Percentiles rank a stretch among this genome's conserved stretches.
Conservation (phyloP, 768 basidiomycete genomes). For the Lentinula sp. region DNA sequence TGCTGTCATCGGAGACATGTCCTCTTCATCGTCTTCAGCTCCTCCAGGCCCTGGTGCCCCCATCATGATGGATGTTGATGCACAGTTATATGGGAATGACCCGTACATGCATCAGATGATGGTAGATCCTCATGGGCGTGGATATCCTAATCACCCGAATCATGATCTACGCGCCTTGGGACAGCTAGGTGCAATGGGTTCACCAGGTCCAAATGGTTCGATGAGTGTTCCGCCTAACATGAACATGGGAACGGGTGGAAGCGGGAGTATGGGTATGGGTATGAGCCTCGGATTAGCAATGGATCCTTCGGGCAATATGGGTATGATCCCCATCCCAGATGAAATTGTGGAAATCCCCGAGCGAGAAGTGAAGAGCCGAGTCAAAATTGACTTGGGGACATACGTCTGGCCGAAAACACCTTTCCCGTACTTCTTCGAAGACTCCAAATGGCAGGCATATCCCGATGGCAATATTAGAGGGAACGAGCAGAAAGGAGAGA, state of each 20-base stretch:
- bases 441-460: conserved; percentile 6
- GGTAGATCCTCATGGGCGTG: background rate
- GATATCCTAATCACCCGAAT: background rate
- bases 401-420: conserved; percentile 53
- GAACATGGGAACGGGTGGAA: background rate
- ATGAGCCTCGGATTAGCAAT: background rate
- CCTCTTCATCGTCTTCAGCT: background rate
- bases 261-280: background rate
- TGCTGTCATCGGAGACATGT: conserved; percentile 1
- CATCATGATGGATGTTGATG: background rate
- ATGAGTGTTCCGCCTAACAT: background rate
- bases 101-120: background rate
- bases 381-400: conserved; percentile 42
- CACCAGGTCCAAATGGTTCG: background rate
- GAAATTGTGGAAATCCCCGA: background rate
- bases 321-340: background rate
- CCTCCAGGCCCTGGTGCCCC: background rate
- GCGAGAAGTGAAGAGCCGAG: conserved; percentile 17
- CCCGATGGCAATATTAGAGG: conserved; percentile 7
- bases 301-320: background rate
- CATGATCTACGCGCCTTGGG: background rate
- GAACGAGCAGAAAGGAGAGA: background rate
- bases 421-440: conserved; percentile 49
- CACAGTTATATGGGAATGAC: background rate
- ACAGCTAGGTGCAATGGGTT: background rate